Evolutionary conservation across 2,329 filamentous ascomycete species (phyloP), one percentile per base, ranked within the genome.

Genomic region (Aspergillus quadricinctus): DNA sequence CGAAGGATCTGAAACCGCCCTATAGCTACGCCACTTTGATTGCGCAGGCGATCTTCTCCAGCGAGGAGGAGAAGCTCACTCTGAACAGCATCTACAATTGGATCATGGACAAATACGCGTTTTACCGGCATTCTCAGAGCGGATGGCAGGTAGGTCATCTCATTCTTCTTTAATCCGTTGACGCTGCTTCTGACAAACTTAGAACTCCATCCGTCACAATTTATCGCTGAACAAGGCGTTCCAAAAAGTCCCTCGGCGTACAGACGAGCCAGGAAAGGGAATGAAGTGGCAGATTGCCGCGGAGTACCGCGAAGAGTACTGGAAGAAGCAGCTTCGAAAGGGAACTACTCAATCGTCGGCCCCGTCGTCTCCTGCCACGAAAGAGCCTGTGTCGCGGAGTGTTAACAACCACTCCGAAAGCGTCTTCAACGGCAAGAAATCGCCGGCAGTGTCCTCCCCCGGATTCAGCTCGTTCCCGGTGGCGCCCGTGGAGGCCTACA

Each of bases 281-380:
- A 97, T 97, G 92, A 97, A 97, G 72, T 99, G 94, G 94, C 90
- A 93, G 74, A 92, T 99, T 68, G 86, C 90, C 3, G 83, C 89
- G 1, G 90, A 95, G 61, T 83, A 88, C 62, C 86, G 88, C 50
- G 90, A 97, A 19, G 93, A 96, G 53, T 96, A 97, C 80, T 83
- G 91, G 57, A 89, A 89, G 70, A 90, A 88, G 64, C 75, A 77
- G 63, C 69, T 72, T 41, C 73, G 75, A 31, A 78, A 76, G 54
- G 75, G 75, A 11, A 71, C 68, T 5, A 46, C 43, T 7, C 74
- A 76, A 48, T 77, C 76, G 10, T 77, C 75, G 5, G 75, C 76
- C 1, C 78, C 78, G 31, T 78, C 77, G 9, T 78, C 76, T 0
- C 76, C 77, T 9, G 76, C 74, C 17, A 74, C 74, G 29, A 78